These are phyloP conservation scores for Colletotrichum liriopes DNA, from an alignment of 2,329 filamentous ascomycete genomes.

Conservation along the genomic window DNA sequence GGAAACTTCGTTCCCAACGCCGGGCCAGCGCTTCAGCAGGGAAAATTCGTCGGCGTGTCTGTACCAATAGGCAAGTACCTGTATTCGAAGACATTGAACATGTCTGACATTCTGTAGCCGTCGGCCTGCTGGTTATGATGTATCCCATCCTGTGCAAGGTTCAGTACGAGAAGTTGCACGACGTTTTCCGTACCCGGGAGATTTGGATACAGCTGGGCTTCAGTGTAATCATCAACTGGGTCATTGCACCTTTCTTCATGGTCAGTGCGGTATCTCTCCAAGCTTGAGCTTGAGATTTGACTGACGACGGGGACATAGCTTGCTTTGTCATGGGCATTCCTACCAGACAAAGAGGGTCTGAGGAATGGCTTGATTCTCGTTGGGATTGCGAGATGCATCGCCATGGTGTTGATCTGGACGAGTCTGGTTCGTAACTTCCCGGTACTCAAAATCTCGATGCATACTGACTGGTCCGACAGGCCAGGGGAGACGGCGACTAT, in stretches of 20 bases:
- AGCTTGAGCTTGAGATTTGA: fast-evolving
- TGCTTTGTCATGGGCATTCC: slow-evolving; percentile 77
- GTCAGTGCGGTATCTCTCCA: slow-evolving; percentile 56
- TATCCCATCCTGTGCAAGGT: slow-evolving; percentile 94
- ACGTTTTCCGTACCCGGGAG: slow-evolving; percentile 71
- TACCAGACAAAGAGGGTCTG: slow-evolving; percentile 71
- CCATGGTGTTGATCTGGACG: slow-evolving; percentile 86
- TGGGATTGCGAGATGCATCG: slow-evolving; percentile 88
- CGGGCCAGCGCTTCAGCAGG: slow-evolving; percentile 75
- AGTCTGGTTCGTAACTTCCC: slow-evolving; percentile 58
- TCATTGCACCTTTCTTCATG: slow-evolving; percentile 87
- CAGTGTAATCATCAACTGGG: slow-evolving; percentile 85
- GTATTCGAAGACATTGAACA: neutral
- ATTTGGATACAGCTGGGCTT: slow-evolving; percentile 88
- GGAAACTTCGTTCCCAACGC: slow-evolving; percentile 81
- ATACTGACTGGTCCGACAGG: slow-evolving; percentile 50
- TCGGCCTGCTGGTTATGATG: slow-evolving; percentile 93
- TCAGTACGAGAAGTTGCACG: slow-evolving; percentile 81
- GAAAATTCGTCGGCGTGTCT: slow-evolving; percentile 79
- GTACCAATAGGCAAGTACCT: slow-evolving; percentile 72
- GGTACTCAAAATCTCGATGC: fast-evolving
- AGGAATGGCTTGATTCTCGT: slow-evolving; percentile 84
- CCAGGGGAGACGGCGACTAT: slow-evolving; percentile 84
- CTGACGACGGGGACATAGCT: slow-evolving; percentile 58
- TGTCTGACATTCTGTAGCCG: slow-evolving; percentile 62